These are phyloP conservation scores for Cinnamomum micranthum DNA, from an alignment of 164 flowering plant species.

Conservation along the genomic window DNA sequence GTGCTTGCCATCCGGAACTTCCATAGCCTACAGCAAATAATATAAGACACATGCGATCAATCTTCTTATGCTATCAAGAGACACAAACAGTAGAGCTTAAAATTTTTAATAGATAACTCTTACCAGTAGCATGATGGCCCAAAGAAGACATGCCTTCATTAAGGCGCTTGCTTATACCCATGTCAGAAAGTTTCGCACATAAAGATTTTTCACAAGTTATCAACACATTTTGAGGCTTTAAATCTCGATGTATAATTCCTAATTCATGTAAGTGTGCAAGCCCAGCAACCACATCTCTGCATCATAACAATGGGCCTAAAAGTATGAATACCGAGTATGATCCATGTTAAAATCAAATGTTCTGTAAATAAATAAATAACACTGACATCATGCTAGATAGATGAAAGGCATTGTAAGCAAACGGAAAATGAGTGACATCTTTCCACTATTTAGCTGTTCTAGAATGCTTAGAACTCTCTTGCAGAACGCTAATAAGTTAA, in stretches of 20 bases:
- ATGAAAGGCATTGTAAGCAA: neutral
- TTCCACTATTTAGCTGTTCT: neutral
- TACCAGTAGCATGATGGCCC: conserved; percentile 59
- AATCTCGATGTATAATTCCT: conserved; percentile 74
- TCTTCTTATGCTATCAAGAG: no score
- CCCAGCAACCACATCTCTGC: conserved; percentile 67
- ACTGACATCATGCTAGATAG: neutral
- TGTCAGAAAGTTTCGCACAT: conserved; percentile 78
- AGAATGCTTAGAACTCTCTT: no score
- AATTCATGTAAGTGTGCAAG: conserved; percentile 76
- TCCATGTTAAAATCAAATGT: neutral
- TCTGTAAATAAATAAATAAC: neutral
- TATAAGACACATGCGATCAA: no score
- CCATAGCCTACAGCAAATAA: conserved; percentile 51
- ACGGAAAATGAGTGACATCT: neutral
- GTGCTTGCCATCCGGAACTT: conserved; percentile 91
- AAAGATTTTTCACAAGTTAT: conserved; percentile 40
- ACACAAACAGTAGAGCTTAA: neutral
- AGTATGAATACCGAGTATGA: neutral
- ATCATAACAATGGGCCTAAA: neutral
- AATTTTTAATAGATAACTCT: neutral
- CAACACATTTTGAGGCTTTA: conserved; percentile 85
- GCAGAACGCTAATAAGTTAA: neutral
- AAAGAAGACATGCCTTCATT: conserved; percentile 52
- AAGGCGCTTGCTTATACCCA: conserved; percentile 83